These are phyloP conservation scores for Leccinum obscurum DNA, from an alignment of 768 basidiomycete species.

Conservation along the genomic window DNA sequence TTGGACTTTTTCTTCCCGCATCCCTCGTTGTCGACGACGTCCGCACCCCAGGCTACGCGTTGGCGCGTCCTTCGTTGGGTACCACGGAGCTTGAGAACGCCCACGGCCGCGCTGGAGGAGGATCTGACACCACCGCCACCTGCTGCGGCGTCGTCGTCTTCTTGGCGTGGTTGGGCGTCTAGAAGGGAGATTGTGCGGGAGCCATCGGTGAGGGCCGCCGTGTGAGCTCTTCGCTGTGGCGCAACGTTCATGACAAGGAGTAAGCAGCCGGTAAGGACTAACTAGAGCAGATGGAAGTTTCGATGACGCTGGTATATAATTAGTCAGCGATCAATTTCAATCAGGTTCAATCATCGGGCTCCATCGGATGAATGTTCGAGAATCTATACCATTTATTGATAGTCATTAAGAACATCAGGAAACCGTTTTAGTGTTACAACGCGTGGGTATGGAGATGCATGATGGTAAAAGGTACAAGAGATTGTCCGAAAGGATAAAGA, in stretches of 20 bases:
- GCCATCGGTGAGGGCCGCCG: constrained; percentile 48
- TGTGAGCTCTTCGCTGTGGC: constrained; percentile 34
- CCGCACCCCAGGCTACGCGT: constrained; percentile 80
- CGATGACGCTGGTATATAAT: not conserved
- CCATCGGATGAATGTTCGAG: constrained; percentile 3
- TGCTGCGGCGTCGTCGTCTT: constrained; percentile 21
- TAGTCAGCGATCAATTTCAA: constrained; percentile 17
- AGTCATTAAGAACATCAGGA: constrained; percentile 19
- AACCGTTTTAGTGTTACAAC: constrained; percentile 26
- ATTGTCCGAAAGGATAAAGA: constrained; percentile 26
- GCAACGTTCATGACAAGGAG: constrained; percentile 20
- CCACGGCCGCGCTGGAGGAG: constrained; percentile 31
- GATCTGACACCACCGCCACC: constrained; percentile 13
- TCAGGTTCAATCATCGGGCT: not conserved
- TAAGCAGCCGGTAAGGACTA: not conserved
- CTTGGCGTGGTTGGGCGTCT: constrained; percentile 36
- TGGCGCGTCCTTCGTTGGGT: constrained; percentile 45
- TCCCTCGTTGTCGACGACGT: constrained; percentile 89
- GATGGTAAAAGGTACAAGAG: constrained; percentile 21
- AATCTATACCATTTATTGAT: constrained; percentile 17
- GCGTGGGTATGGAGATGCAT: constrained; percentile 26
- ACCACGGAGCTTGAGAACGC: constrained; percentile 63
- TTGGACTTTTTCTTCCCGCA: constrained; percentile 90
- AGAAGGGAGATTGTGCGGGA: constrained; percentile 54
- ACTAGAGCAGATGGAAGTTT: not conserved